Conservation (phyloP, 2,329 filamentous ascomycete genomes). For the Paecilomyces fulvus region DNA sequence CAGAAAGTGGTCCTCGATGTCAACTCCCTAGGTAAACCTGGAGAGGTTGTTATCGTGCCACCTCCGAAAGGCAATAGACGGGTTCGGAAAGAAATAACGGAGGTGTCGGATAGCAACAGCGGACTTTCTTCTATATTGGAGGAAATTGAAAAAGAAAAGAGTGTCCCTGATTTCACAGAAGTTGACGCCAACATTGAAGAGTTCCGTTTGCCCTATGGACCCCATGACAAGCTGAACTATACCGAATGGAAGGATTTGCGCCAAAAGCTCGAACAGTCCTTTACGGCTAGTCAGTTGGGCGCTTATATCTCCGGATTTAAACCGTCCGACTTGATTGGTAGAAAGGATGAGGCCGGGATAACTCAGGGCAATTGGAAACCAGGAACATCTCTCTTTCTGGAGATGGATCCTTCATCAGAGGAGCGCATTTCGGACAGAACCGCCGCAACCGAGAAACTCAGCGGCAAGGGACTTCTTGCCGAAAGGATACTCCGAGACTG, state of each 20-base stretch:
- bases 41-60: slow-evolving; percentile 28
- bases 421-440: slow-evolving; percentile 12
- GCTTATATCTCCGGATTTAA: slow-evolving; percentile 18
- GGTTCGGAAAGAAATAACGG: slow-evolving; percentile 4
- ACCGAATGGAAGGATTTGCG: slow-evolving; percentile 23
- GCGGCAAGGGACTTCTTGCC: slow-evolving; percentile 22
- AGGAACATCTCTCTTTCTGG: slow-evolving; percentile 22
- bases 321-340: not conserved
- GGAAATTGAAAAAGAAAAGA: slow-evolving; percentile 16
- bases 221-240: slow-evolving; percentile 16
- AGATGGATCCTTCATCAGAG: slow-evolving; percentile 9
- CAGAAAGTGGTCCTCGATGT: slow-evolving; percentile 20
- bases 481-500: slow-evolving; percentile 31
- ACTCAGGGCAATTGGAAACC: slow-evolving; percentile 19
- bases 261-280: slow-evolving; percentile 22
- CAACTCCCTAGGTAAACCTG: slow-evolving; percentile 27
- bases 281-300: slow-evolving; percentile 24
- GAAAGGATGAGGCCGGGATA: not conserved
- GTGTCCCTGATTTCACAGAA: slow-evolving; percentile 6
- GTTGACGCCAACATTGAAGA: slow-evolving; percentile 20
- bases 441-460: slow-evolving; percentile 12
- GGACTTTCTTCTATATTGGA: slow-evolving; percentile 17
- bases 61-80: slow-evolving; percentile 13
- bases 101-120: slow-evolving; percentile 3
- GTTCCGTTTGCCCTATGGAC: slow-evolving; percentile 14